Evolutionary conservation across 176 grass and related monocot species (phyloP), one percentile per base, ranked within the genome.

Genomic region (Phoenix roebelenii): DNA sequence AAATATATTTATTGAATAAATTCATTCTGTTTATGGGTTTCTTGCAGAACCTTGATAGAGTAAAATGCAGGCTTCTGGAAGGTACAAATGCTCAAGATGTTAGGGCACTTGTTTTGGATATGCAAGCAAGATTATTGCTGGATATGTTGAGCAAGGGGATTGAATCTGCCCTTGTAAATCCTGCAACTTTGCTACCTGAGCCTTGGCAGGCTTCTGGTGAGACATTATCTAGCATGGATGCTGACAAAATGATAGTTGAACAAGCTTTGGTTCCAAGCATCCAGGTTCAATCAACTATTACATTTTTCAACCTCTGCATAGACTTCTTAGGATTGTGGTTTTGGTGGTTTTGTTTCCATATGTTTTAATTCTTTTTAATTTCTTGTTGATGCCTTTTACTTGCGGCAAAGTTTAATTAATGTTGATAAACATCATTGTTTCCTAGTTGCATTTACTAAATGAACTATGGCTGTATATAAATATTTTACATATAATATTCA

Each of bases 81-180:
- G 93, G 93, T 65, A 98, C 93, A 65, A 98, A 98, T 81, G 87
- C 93, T 70, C 93, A 98, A 83, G 93, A 98, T 76, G 93, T 98
- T 20, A 85, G 87, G 26, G 93, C 93, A 72, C 84, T 98, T 85
- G 93, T 98, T 57, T 77, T 98, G 80, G 93, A 98, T 73, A 98
- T 98, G 93, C 93, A 98, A 85, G 93, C 87, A 80, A 88, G 93
- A 77, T 82, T 98, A 55, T 80, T 98, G 73, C 73, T 98, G 30
- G 87, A 98, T 72, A 98, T 98, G 93, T 81, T 98, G 60, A 88
- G 93, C 73, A 92, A 92, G 60, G 93, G 93, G 72, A 98, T 98
- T 28, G 93, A 98, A 50, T 88, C 84, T 63, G 81, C 93, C 23
- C 73, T 92, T 73, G 81, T 88, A 83, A 88, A 98, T 75, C 93